Conservation (phyloP, 2,329 filamentous ascomycete species). For the Exophiala aquamarina region DNA sequence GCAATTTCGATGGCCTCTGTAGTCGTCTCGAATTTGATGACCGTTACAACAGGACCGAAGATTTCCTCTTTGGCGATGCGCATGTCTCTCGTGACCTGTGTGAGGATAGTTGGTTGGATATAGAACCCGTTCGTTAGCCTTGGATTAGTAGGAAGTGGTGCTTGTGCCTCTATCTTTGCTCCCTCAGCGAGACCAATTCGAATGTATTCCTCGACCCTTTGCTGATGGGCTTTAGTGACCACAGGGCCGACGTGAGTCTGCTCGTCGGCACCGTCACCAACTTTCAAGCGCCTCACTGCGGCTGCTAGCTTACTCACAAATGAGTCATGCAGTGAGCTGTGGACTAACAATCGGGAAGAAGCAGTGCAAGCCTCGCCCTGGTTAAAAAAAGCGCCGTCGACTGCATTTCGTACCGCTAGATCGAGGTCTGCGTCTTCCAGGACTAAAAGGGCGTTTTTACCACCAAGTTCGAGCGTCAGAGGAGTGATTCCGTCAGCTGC, state of each 20-base stretch:
- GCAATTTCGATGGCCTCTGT: slow-evolving; percentile 38
- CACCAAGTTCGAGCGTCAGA: slow-evolving; percentile 75
- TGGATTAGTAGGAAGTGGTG: slow-evolving; percentile 27
- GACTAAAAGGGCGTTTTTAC: slow-evolving; percentile 76
- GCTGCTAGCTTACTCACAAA: slow-evolving; percentile 11
- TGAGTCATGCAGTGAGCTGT: slow-evolving; percentile 11
- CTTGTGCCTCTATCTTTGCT: slow-evolving; percentile 46
- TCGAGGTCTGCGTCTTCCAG: slow-evolving; percentile 76
- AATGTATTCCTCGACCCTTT: slow-evolving; percentile 37
- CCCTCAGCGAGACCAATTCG: slow-evolving; percentile 44
- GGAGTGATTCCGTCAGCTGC: slow-evolving; percentile 77
- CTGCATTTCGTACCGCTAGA: slow-evolving; percentile 55
- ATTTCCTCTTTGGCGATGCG: slow-evolving; percentile 57
- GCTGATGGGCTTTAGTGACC: slow-evolving; percentile 16
- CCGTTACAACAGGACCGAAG: slow-evolving; percentile 43
- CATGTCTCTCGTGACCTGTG: slow-evolving; percentile 57
- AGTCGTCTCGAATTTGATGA: slow-evolving; percentile 37
- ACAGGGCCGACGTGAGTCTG: slow-evolving; percentile 18
- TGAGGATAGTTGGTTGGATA: slow-evolving; percentile 61
- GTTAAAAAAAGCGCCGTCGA: slow-evolving; percentile 20
- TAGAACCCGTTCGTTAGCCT: slow-evolving; percentile 56
- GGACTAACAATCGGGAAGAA: slow-evolving; percentile 9
- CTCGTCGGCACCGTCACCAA: slow-evolving; percentile 8
- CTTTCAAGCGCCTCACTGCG: slow-evolving; percentile 2
- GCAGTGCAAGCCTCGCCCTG: slow-evolving; percentile 24